Conservation (phyloP, 2,329 filamentous ascomycete genomes). For the Botryotinia narcissicola region DNA sequence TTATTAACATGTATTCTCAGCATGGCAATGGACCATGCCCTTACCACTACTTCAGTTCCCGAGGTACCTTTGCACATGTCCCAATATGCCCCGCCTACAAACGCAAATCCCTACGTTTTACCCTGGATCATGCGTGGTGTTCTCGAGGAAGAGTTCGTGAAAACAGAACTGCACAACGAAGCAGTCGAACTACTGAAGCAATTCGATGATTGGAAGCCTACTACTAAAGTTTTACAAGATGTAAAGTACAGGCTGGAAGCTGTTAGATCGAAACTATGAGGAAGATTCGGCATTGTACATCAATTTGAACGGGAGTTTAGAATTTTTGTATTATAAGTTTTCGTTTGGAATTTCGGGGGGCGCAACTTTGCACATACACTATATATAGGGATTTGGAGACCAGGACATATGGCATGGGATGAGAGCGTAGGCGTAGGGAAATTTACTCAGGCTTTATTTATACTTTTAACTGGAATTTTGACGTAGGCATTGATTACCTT, state of each 20-base stretch:
- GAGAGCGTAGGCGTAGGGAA: slow-evolving; percentile 6
- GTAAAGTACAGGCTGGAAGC: slow-evolving; percentile 93
- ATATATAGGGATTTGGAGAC: slow-evolving; percentile 2
- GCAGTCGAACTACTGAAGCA: slow-evolving; percentile 75
- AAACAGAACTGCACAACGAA: slow-evolving; percentile 73
- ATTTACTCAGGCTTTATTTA: neutral
- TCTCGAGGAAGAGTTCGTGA: slow-evolving; percentile 87
- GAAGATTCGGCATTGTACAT: neutral
- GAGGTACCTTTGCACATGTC: slow-evolving; percentile 50
- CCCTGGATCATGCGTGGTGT: slow-evolving; percentile 95
- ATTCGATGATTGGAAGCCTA: slow-evolving; percentile 92
- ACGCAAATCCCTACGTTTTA: slow-evolving; percentile 80
- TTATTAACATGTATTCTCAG: slow-evolving; percentile 38
- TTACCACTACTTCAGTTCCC: slow-evolving; percentile 64
- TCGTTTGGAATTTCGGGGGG: neutral
- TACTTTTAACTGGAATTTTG: neutral
- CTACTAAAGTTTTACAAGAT: slow-evolving; percentile 87
- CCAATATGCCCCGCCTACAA: slow-evolving; percentile 49
- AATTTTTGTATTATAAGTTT: slow-evolving; percentile 15
- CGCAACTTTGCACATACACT: slow-evolving; percentile 14
- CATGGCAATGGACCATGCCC: slow-evolving; percentile 67
- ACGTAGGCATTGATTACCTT: neutral
- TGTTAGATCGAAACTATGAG: slow-evolving; percentile 73
- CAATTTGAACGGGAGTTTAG: slow-evolving; percentile 3
- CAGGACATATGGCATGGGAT: slow-evolving; percentile 4